Conservation (phyloP, 2,329 filamentous ascomycete species). For the Pseudocercospora cruenta region DNA sequence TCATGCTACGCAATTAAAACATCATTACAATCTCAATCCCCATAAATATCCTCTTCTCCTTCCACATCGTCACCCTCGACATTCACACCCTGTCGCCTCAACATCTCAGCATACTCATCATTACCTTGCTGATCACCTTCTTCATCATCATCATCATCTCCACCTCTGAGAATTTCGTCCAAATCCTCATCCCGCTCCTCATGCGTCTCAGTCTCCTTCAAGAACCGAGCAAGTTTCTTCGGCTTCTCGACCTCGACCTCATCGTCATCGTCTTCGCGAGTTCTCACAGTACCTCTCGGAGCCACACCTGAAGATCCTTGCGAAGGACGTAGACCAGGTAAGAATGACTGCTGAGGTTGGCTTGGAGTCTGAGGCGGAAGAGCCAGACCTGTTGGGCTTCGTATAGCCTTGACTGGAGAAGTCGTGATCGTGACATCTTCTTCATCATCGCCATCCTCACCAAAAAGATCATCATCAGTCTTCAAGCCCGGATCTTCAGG, state of each 20-base stretch:
- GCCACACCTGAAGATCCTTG: background rate
- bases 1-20: background rate
- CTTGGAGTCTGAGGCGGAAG: background rate
- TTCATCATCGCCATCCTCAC: background rate
- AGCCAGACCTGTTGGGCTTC: background rate
- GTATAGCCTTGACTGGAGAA: background rate
- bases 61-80: background rate
- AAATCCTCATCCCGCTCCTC: background rate
- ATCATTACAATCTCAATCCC: background rate
- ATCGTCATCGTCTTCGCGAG: background rate
- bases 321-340: background rate
- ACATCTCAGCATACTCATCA: background rate
- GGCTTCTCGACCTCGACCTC: background rate
- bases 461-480: slow-evolving; percentile 4
- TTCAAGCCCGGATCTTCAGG: background rate
- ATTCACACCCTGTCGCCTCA: background rate
- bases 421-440: background rate
- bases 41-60: background rate
- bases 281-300: background rate
- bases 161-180: background rate
- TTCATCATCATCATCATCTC: background rate
- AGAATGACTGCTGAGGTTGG: background rate
- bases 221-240: background rate
- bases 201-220: background rate
- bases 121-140: background rate